phyloP scores from a whole-genome alignment of 1,284 basidiomycete species.

The Ceratobasidium sp. region DNA sequence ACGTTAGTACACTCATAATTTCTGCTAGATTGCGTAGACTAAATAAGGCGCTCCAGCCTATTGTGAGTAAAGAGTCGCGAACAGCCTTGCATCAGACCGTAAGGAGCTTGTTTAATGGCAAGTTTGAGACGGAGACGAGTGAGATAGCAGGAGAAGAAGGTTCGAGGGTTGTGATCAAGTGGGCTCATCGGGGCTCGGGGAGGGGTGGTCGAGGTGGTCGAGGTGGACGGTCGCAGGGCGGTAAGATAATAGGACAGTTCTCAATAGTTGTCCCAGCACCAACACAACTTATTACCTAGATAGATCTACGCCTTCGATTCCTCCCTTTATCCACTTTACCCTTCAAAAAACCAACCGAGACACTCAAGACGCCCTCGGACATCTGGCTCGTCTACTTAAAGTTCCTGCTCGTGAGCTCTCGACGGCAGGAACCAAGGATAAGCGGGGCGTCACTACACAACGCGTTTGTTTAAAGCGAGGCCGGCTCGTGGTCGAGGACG shows the following conservation, averaged over 20 bases:
- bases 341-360: constrained; percentile 98
- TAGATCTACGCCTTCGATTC: constrained; percentile 53
- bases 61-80: constrained; percentile 83
- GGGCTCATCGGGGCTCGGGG: constrained; percentile 66
- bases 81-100: constrained; percentile 86
- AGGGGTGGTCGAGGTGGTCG: constrained; percentile 60
- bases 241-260: constrained; percentile 51
- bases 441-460: constrained; percentile 95
- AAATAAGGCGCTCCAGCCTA: constrained; percentile 68
- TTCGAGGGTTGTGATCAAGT: constrained; percentile 78
- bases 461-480: constrained; percentile 87
- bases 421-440: constrained; percentile 98
- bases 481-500: constrained; percentile 79
- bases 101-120: constrained; percentile 84
- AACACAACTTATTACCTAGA: constrained; percentile 21
- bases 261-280: constrained; percentile 51
- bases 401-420: constrained; percentile 83
- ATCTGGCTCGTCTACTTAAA: constrained; percentile 82
- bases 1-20: constrained; percentile 64
- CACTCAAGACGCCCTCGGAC: constrained; percentile 91
- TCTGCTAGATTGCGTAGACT: constrained; percentile 7
- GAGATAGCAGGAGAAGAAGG: constrained; percentile 66
- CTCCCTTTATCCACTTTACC: constrained; percentile 95
- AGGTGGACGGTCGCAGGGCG: constrained; percentile 49
- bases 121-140: constrained; percentile 85